phyloP scores from a whole-genome alignment of 176 grass and related monocot genomes.

The Zoysia pacifica region DNA sequence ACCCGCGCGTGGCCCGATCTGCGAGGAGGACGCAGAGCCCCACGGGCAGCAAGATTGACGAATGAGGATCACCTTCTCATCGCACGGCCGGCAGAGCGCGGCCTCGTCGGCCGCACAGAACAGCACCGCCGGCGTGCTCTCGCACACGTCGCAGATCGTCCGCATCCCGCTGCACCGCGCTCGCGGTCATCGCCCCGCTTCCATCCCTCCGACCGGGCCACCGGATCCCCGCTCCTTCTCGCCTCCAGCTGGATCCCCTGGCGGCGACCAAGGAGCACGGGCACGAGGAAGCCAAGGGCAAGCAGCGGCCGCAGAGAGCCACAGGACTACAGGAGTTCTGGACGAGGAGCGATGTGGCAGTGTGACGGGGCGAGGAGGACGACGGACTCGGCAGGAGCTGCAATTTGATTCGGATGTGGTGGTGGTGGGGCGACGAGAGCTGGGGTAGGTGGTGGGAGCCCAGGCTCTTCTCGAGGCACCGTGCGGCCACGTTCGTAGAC shows the following conservation, averaged over 20 bases:
- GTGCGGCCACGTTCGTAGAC: fast-evolving
- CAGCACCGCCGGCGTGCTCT: constrained; percentile 82
- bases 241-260: background rate
- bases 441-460: constrained; percentile 22
- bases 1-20: constrained; percentile 16
- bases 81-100: constrained; percentile 83
- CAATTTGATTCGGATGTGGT: constrained; percentile 41
- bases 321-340: background rate
- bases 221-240: background rate
- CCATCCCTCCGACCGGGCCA: constrained; percentile 13
- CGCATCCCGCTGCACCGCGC: constrained; percentile 60
- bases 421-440: constrained; percentile 30
- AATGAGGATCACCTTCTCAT: constrained; percentile 69
- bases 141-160: constrained; percentile 98
- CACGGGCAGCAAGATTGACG: background rate
- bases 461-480: background rate
- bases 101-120: constrained; percentile 99
- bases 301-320: background rate
- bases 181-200: constrained; percentile 33
- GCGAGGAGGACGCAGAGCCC: background rate
- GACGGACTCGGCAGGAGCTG: constrained; percentile 11
- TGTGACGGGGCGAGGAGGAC: constrained; percentile 23
- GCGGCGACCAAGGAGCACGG: background rate
- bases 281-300: background rate
- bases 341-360: constrained; percentile 23